These are phyloP conservation scores for Dipodascus albidus DNA, from an alignment of 805 yeast genomes.

Conservation along the genomic window DNA sequence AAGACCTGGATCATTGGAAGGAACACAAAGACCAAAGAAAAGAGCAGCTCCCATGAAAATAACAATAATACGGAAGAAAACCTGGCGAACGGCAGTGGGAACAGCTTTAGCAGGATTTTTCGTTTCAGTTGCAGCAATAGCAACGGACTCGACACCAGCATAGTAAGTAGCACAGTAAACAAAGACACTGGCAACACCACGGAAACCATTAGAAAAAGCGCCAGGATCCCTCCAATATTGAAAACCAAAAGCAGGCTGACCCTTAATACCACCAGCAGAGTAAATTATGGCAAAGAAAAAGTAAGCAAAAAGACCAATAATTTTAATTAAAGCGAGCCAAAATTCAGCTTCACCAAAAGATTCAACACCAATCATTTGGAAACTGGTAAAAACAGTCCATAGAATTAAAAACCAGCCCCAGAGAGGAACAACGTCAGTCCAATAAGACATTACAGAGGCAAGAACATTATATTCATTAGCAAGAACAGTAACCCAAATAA, in stretches of 20 bases:
- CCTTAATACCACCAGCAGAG: constrained; percentile 44
- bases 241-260: constrained; percentile 44
- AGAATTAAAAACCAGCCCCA: constrained; percentile 39
- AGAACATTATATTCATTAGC: constrained; percentile 39
- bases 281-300: constrained; percentile 44
- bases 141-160: constrained; percentile 48
- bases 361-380: constrained; percentile 40
- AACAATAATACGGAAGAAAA: constrained; percentile 42
- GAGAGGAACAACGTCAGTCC: constrained; percentile 36
- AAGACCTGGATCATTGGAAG: constrained; percentile 40
- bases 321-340: constrained; percentile 44
- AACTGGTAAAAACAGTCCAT: constrained; percentile 37
- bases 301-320: constrained; percentile 44
- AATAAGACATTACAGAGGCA: constrained; percentile 32
- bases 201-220: constrained; percentile 30
- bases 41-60: constrained; percentile 48
- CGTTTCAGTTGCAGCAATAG: constrained; percentile 55
- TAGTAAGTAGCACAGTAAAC: constrained; percentile 50
- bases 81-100: constrained; percentile 49
- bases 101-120: constrained; percentile 49
- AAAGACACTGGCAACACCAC: constrained; percentile 43
- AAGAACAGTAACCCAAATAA: constrained; percentile 37
- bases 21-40: constrained; percentile 49
- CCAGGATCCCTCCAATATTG: constrained; percentile 49
- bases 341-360: constrained; percentile 57